Evolutionary conservation across 2,329 filamentous ascomycete species (phyloP).

Genomic region (Fusarium sp.): DNA sequence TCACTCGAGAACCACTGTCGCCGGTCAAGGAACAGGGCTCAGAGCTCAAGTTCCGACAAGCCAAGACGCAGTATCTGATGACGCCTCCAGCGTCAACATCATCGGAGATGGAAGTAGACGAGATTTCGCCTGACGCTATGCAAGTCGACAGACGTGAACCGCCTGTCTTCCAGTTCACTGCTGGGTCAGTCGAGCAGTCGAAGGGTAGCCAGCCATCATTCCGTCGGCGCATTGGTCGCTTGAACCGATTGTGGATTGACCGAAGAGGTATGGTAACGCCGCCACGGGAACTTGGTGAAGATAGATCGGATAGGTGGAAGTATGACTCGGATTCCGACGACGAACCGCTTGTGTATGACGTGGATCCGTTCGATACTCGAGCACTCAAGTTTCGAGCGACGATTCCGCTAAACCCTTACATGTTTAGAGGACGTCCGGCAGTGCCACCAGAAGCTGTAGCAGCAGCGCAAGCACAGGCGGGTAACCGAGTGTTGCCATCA

Average conservation of each 20-base stretch:
- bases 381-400: conserved; percentile 71
- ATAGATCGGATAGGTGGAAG: conserved; percentile 78
- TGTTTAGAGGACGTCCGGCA: conserved; percentile 54
- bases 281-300: conserved; percentile 57
- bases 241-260: conserved; percentile 89
- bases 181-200: conserved; percentile 54
- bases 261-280: conserved; percentile 73
- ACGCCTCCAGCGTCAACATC: conserved; percentile 69
- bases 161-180: conserved; percentile 61
- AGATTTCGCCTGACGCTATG: conserved; percentile 58
- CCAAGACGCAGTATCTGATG: conserved; percentile 76
- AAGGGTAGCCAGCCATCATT: conserved; percentile 70
- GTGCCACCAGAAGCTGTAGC: conserved; percentile 46
- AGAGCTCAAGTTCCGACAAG: conserved; percentile 74
- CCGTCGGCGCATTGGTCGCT: conserved; percentile 84
- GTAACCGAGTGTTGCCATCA: conserved; percentile 43
- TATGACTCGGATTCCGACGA: conserved; percentile 90
- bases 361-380: conserved; percentile 75
- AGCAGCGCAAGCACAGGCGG: conserved; percentile 39
- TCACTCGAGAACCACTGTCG: conserved; percentile 85
- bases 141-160: conserved; percentile 50
- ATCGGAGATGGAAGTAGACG: conserved; percentile 68
- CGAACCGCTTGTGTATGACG: conserved; percentile 76
- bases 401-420: conserved; percentile 61
- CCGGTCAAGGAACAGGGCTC: conserved; percentile 74